Percentiles rank a stretch among this genome's conserved stretches.
phyloP scores from a whole-genome alignment of 1,139 yeast genomes.

The Debaryomyces psychrophilus region DNA sequence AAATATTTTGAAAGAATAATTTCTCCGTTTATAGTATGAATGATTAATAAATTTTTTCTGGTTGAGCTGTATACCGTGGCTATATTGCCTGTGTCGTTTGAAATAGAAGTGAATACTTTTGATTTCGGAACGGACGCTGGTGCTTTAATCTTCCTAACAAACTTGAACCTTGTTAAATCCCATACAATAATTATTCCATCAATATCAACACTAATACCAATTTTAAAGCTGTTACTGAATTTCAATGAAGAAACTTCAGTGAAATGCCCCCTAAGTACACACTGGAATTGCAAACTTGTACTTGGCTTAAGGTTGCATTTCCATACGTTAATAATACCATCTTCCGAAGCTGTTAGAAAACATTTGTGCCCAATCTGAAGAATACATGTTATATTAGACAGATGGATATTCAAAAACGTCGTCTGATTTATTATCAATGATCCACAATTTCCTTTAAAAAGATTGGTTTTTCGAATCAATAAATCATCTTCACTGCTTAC shows the following conservation, averaged over 20 bases:
- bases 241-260: constrained; percentile 43
- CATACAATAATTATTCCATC: constrained; percentile 57
- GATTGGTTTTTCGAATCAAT: constrained; percentile 38
- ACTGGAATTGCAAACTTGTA: constrained; percentile 43
- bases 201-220: constrained; percentile 54
- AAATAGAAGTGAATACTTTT: constrained; percentile 44
- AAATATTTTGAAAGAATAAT: constrained; percentile 28
- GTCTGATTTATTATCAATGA: constrained; percentile 47
- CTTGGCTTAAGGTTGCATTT: constrained; percentile 33
- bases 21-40: constrained; percentile 62
- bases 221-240: constrained; percentile 53
- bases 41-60: constrained; percentile 25
- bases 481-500: constrained; percentile 43
- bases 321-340: constrained; percentile 63
- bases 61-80: constrained; percentile 33
- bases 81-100: constrained; percentile 59
- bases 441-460: constrained; percentile 30
- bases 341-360: constrained; percentile 57
- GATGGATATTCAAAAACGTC: constrained; percentile 46
- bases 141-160: constrained; percentile 45
- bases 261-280: constrained; percentile 59
- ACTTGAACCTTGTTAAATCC: constrained; percentile 58
- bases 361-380: constrained; percentile 41
- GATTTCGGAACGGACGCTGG: constrained; percentile 15
- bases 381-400: constrained; percentile 35